phyloP scores from a whole-genome alignment of 1,284 basidiomycete species.

The Irpex rosettiformis region DNA sequence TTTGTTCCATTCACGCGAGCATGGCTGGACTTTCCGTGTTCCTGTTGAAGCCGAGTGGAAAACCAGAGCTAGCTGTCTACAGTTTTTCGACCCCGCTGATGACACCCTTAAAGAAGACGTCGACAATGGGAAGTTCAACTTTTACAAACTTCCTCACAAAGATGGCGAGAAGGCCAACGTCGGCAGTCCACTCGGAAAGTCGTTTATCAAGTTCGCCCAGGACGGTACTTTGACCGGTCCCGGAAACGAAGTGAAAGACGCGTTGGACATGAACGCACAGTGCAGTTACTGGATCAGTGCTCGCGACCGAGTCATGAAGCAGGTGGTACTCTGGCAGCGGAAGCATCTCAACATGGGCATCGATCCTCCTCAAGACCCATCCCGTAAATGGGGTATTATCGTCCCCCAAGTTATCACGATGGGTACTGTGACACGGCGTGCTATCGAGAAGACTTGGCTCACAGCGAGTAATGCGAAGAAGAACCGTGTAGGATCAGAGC shows the following conservation, averaged over 20 bases:
- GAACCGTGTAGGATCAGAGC: conserved; percentile 95
- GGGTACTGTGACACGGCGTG: conserved; percentile 97
- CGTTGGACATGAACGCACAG: conserved; percentile 90
- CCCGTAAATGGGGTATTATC: conserved; percentile 82
- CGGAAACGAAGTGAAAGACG: conserved; percentile 76
- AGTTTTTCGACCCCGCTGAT: conserved; percentile 64
- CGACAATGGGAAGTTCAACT: conserved; percentile 48
- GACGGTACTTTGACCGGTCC: conserved; percentile 82
- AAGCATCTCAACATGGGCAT: conserved; percentile 42
- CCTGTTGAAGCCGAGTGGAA: conserved; percentile 34
- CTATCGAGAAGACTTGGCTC: conserved; percentile 98
- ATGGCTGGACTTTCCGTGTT: conserved; percentile 92
- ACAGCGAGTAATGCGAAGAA: conserved; percentile 98
- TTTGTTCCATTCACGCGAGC: conserved; percentile 81
- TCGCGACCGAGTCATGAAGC: conserved; percentile 88
- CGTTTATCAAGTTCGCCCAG: conserved; percentile 86
- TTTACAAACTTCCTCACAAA: conserved; percentile 95
- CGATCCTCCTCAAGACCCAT: conserved; percentile 22
- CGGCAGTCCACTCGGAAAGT: conserved; percentile 87
- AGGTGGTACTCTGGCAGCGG: conserved; percentile 89
- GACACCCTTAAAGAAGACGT: conserved; percentile 45
- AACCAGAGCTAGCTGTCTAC: conserved; percentile 42
- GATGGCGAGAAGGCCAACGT: conserved; percentile 95
- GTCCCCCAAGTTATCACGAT: conserved; percentile 96
- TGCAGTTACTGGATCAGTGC: conserved; percentile 99